Evolutionary conservation across 2,329 filamentous ascomycete species (phyloP).

Genomic region (Claviceps sp.): DNA sequence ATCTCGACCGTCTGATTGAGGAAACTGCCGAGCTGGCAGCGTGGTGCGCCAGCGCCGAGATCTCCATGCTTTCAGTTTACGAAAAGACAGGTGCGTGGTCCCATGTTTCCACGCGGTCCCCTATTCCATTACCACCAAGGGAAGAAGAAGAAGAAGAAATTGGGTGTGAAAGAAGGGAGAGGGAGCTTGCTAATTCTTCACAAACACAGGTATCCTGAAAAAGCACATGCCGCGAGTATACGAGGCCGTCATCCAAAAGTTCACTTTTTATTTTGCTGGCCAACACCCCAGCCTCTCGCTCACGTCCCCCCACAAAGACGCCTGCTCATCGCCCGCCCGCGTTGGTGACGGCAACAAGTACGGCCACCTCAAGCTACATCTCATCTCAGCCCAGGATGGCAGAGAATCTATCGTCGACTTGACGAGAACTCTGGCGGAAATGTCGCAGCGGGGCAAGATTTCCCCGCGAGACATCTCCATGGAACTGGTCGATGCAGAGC

Average conservation of each 20-base stretch:
- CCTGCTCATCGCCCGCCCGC: constrained; percentile 15
- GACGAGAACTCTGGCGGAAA: constrained; percentile 84
- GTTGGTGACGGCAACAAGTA: constrained; percentile 18
- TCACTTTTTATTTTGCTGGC: constrained; percentile 77
- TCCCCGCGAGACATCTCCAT: constrained; percentile 67
- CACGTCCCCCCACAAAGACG: constrained; percentile 29
- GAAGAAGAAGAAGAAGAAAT: neutral
- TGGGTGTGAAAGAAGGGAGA: neutral
- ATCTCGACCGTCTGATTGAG: constrained; percentile 71
- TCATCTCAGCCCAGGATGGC: constrained; percentile 80
- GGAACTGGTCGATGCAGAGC: constrained; percentile 80
- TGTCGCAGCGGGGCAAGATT: constrained; percentile 84
- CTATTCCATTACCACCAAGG: neutral
- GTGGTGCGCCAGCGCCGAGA: constrained; percentile 84
- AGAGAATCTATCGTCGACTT: constrained; percentile 90
- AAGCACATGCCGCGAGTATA: constrained; percentile 78
- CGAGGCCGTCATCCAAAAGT: constrained; percentile 61
- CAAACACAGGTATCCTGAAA: constrained; percentile 65
- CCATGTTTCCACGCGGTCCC: neutral
- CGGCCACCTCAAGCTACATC: constrained; percentile 46
- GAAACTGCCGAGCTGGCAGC: constrained; percentile 85
- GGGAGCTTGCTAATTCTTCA: neutral
- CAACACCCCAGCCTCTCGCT: constrained; percentile 56
- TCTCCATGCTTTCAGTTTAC: constrained; percentile 79
- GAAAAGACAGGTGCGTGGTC: constrained; percentile 63